Evolutionary conservation across 2,329 filamentous ascomycete species (phyloP).

Genomic region (Alternaria sp.): DNA sequence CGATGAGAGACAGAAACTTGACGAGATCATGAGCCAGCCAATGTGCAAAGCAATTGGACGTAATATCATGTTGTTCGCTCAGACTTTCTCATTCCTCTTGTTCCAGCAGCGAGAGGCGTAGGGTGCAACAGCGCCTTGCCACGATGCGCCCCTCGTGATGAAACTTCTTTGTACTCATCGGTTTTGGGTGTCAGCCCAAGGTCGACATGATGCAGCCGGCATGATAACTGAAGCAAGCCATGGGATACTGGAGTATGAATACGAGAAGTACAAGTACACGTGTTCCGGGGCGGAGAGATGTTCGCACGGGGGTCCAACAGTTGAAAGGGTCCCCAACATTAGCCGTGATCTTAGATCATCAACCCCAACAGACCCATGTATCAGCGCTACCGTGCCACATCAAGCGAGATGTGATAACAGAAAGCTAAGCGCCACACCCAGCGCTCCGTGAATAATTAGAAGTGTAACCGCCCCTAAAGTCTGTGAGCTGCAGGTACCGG

Average conservation of each 20-base stretch:
- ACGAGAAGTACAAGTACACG: accelerated
- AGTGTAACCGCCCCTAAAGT: not conserved
- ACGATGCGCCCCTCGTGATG: not conserved
- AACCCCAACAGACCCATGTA: not conserved
- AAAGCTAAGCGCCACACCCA: not conserved
- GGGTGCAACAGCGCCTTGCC: not conserved
- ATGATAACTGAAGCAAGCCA: not conserved
- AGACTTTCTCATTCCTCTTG: not conserved
- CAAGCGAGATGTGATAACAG: not conserved
- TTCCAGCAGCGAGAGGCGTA: not conserved
- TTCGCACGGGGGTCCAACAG: not conserved
- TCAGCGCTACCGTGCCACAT: not conserved
- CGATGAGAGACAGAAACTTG: too few relatives aligned
- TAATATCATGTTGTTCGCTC: not conserved
- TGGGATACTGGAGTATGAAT: not conserved
- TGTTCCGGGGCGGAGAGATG: not conserved
- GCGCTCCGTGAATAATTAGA: not conserved
- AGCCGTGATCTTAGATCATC: not conserved
- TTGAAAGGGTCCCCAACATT: not conserved
- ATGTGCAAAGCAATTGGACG: not conserved
- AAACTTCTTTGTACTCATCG: not conserved
- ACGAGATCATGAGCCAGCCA: too few relatives aligned
- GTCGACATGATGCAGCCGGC: not conserved
- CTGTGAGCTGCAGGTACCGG: not conserved
- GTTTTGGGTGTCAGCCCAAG: not conserved